Conservation (phyloP, 2,329 filamentous ascomycete species). For the Dothidotthia symphoricarpi region DNA sequence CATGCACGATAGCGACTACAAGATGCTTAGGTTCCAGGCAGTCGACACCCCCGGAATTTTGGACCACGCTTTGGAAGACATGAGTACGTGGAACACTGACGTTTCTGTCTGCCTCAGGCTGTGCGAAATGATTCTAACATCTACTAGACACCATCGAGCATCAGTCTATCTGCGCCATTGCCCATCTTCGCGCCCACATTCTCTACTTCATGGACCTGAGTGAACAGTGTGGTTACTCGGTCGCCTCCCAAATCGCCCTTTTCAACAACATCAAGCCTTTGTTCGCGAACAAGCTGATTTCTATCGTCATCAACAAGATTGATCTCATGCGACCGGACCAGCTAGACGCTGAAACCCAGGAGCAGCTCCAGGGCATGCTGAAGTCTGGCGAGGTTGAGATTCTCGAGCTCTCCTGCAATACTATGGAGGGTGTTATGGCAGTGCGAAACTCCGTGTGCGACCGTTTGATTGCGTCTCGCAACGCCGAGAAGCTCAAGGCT, state of each 20-base stretch:
- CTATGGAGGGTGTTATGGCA: slow-evolving; percentile 86
- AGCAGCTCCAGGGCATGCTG: slow-evolving; percentile 73
- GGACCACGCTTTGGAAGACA: slow-evolving; percentile 96
- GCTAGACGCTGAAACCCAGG: slow-evolving; percentile 73
- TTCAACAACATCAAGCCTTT: slow-evolving; percentile 93
- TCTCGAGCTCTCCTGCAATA: slow-evolving; percentile 91
- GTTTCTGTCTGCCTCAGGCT: no score
- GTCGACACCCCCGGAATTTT: slow-evolving; percentile 99
- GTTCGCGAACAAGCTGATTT: slow-evolving; percentile 96
- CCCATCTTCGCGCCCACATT: slow-evolving; percentile 90
- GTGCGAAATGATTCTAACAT: neutral
- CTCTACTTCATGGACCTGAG: slow-evolving; percentile 98
- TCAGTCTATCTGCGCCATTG: slow-evolving; percentile 97
- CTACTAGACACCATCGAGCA: slow-evolving; percentile 83
- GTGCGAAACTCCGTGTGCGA: slow-evolving; percentile 96
- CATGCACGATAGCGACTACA: slow-evolving; percentile 65
- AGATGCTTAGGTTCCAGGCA: slow-evolving; percentile 82
- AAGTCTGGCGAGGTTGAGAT: slow-evolving; percentile 90
- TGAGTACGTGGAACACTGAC: slow-evolving; percentile 49
- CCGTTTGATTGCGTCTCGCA: slow-evolving; percentile 85
- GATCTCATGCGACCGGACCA: slow-evolving; percentile 87
- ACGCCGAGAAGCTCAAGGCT: slow-evolving; percentile 90
- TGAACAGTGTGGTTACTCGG: slow-evolving; percentile 93
- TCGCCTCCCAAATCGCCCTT: slow-evolving; percentile 86
- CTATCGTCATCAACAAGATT: slow-evolving; percentile 97